These are phyloP conservation scores for Cardamine resedifolia DNA, from an alignment of 345 rosid species.

Conservation along the genomic window DNA sequence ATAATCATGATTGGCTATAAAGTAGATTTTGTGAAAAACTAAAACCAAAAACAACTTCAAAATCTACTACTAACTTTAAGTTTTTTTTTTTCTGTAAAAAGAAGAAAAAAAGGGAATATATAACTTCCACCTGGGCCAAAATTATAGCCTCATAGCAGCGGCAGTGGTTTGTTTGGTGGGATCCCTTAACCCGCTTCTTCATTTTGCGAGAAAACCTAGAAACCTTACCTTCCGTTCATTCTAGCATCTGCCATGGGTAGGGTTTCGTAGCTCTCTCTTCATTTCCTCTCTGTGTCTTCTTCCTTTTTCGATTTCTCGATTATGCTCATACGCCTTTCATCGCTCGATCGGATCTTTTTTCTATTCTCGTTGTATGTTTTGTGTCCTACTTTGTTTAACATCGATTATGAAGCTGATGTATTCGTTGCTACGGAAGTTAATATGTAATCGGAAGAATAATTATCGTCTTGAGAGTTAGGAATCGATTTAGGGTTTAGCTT, in stretches of 20 bases:
- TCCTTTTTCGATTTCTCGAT: background rate
- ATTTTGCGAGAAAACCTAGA: constrained; percentile 31
- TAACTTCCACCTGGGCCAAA: constrained; percentile 20
- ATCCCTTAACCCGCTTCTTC: constrained; percentile 25
- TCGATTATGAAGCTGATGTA: background rate
- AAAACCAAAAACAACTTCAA: too few relatives aligned
- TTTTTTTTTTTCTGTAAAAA: background rate
- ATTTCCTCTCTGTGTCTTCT: background rate
- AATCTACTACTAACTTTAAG: too few relatives aligned
- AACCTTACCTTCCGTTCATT: background rate
- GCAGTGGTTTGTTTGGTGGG: constrained; percentile 22
- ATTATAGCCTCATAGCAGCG: constrained; percentile 10
- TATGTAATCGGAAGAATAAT: background rate
- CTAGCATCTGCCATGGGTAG: constrained; percentile 31
- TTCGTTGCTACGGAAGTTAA: background rate
- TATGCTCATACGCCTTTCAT: background rate
- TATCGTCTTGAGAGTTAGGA: background rate
- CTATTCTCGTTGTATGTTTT: background rate
- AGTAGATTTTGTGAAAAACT: too few relatives aligned
- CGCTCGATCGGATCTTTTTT: constrained; percentile 8
- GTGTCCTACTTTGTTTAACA: background rate
- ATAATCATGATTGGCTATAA: too few relatives aligned
- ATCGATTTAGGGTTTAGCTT: constrained; percentile 28
- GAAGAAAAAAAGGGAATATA: background rate
- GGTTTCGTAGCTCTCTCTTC: constrained; percentile 15